Evolutionary conservation across 1,139 yeast genomes (phyloP).

Genomic region (Suhomyces bokatorum): DNA sequence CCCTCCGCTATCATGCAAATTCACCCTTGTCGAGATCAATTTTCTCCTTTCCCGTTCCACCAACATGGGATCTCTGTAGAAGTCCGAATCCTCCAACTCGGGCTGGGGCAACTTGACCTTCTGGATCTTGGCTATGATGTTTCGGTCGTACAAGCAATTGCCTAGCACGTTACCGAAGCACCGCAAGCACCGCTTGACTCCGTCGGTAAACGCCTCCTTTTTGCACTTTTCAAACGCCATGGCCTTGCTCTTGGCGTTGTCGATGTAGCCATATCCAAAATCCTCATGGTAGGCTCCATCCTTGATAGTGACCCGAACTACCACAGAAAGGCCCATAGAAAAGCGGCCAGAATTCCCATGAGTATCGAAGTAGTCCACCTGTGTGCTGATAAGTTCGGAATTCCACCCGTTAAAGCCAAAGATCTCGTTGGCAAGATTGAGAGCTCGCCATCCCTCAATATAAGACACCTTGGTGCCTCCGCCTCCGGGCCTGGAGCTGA

Average conservation of each 20-base stretch:
- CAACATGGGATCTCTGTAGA: conserved; percentile 41
- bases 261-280: conserved; percentile 78
- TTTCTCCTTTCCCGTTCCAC: conserved; percentile 31
- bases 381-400: conserved; percentile 63
- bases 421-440: conserved; percentile 74
- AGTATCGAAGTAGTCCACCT: conserved; percentile 72
- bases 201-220: conserved; percentile 83
- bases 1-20: conserved; percentile 11
- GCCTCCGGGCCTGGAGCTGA: conserved; percentile 78
- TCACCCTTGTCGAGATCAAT: conserved; percentile 13
- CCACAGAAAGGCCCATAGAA: conserved; percentile 67
- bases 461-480: conserved; percentile 69
- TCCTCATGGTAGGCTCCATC: conserved; percentile 82
- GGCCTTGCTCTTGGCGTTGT: conserved; percentile 67
- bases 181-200: conserved; percentile 70
- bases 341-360: conserved; percentile 53
- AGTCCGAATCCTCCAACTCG: conserved; percentile 50
- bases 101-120: conserved; percentile 54
- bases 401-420: conserved; percentile 85
- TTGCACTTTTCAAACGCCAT: conserved; percentile 80
- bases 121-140: conserved; percentile 57
- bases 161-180: conserved; percentile 82
- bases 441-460: conserved; percentile 80
- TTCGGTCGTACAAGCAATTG: conserved; percentile 74
- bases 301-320: conserved; percentile 67